These are phyloP conservation scores for Telopea speciosissima DNA, from an alignment of 177 flowering plant genomes.

Conservation along the genomic window DNA sequence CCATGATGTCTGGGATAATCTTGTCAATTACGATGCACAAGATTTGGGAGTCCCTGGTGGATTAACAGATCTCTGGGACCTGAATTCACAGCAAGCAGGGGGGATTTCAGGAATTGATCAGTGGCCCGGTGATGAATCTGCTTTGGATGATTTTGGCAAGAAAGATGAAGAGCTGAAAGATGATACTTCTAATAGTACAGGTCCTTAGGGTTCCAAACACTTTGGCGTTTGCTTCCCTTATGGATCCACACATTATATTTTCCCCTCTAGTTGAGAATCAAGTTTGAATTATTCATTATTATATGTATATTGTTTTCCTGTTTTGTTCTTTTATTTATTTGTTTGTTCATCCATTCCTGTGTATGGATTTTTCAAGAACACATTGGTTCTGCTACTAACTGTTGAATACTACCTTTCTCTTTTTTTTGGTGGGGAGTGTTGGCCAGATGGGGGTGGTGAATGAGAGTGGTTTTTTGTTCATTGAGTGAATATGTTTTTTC, in stretches of 20 bases:
- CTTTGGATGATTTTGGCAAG: conserved; percentile 27
- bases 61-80: conserved; percentile 49
- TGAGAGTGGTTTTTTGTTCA: neutral
- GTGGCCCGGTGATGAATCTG: conserved; percentile 36
- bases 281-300: conserved; percentile 7
- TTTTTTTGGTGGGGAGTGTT: too few relatives aligned
- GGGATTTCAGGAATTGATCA: conserved; percentile 39
- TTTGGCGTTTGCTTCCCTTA: conserved; percentile 18
- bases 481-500: neutral
- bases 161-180: conserved; percentile 21
- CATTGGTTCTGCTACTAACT: too few relatives aligned
- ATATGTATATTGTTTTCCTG: conserved; percentile 13
- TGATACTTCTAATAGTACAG: conserved; percentile 12
- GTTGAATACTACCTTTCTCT: too few relatives aligned
- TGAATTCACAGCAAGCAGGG: conserved; percentile 32
- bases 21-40: conserved; percentile 28
- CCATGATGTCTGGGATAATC: conserved; percentile 43
- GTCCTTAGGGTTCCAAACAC: conserved; percentile 30
- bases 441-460: too few relatives aligned
- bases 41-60: conserved; percentile 32
- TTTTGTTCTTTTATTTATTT: neutral
- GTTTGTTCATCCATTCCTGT: neutral
- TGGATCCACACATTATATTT: conserved; percentile 3
- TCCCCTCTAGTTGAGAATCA: too few relatives aligned
- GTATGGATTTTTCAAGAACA: neutral